A percentile compares a stretch with the other conserved stretches of the same genome.
Conservation (phyloP, 345 rosid species). For the Diplotaxis tenuifolia region DNA sequence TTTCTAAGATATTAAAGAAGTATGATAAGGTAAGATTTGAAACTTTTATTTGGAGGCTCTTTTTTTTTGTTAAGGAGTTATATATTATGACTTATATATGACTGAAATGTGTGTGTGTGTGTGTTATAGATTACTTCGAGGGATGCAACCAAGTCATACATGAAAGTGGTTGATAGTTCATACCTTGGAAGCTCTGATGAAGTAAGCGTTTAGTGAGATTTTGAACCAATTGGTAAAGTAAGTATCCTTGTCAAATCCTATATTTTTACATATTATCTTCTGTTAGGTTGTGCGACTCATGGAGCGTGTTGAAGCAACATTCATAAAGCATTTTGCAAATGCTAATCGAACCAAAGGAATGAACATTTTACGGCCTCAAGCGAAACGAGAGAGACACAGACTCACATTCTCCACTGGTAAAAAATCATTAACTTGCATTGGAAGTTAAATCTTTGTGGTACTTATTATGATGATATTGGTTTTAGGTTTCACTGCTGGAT, state of each 20-base stretch:
- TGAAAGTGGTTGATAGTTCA: slow-evolving; percentile 66
- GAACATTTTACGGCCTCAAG: slow-evolving; percentile 52
- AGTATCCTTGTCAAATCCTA: not conserved
- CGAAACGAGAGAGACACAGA: slow-evolving; percentile 54
- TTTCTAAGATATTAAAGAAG: slow-evolving; percentile 84
- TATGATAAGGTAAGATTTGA: slow-evolving; percentile 67
- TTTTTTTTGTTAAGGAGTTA: not conserved
- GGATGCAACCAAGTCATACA: slow-evolving; percentile 59
- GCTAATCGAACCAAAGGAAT: slow-evolving; percentile 59
- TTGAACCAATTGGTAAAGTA: not conserved
- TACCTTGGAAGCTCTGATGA: slow-evolving; percentile 68
- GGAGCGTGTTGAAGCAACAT: slow-evolving; percentile 68
- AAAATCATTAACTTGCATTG: not conserved
- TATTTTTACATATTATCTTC: not conserved
- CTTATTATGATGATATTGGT: slow-evolving; percentile 3
- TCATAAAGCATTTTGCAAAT: slow-evolving; percentile 65
- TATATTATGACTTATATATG: not conserved
- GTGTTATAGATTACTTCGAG: slow-evolving; percentile 52
- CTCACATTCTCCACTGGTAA: slow-evolving; percentile 56
- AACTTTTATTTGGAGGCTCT: not conserved
- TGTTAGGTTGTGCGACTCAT: slow-evolving; percentile 50
- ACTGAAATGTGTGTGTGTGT: slow-evolving; percentile 20
- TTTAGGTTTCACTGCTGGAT: slow-evolving; percentile 59
- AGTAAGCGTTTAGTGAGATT: slow-evolving; percentile 32
- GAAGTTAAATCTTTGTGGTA: not conserved